Percentiles rank a stretch among this genome's conserved stretches.
These are phyloP conservation scores for Martiniozyma asiatica DNA, from an alignment of 1,139 yeast species.

Conservation along the genomic window DNA sequence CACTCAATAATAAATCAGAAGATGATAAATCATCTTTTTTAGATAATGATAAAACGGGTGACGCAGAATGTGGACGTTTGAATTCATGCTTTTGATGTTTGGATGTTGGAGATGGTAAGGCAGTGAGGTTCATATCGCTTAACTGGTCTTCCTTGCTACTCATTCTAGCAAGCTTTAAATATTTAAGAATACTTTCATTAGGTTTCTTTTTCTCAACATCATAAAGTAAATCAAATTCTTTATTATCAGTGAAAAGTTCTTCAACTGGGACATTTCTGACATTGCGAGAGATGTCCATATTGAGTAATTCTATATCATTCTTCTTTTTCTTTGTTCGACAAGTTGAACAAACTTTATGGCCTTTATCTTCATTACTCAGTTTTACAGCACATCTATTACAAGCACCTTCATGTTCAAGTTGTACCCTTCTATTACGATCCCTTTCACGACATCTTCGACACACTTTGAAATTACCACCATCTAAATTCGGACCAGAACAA, in stretches of 20 bases:
- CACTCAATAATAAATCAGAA: background rate
- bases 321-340: slow-evolving; percentile 45
- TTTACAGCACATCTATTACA: slow-evolving; percentile 52
- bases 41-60: background rate
- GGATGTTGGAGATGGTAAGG: background rate
- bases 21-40: background rate
- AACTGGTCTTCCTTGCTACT: no score
- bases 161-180: background rate
- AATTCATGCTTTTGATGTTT: background rate
- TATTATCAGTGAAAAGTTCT: slow-evolving; percentile 4
- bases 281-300: background rate
- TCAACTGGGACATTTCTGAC: slow-evolving; percentile 3
- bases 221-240: slow-evolving; percentile 1
- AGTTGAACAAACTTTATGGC: slow-evolving; percentile 41
- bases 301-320: slow-evolving; percentile 9
- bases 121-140: slow-evolving; percentile 1
- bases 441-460: slow-evolving; percentile 52
- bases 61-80: background rate
- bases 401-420: slow-evolving; percentile 43
- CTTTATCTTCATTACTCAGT: slow-evolving; percentile 34
- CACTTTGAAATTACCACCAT: slow-evolving; percentile 36
- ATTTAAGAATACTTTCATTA: background rate
- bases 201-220: background rate
- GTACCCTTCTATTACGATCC: slow-evolving; percentile 44
- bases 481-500: slow-evolving; percentile 46